Base-by-base conservation (phyloP, 2,329 filamentous ascomycete species). In the Davidsoniella australis region DNA sequence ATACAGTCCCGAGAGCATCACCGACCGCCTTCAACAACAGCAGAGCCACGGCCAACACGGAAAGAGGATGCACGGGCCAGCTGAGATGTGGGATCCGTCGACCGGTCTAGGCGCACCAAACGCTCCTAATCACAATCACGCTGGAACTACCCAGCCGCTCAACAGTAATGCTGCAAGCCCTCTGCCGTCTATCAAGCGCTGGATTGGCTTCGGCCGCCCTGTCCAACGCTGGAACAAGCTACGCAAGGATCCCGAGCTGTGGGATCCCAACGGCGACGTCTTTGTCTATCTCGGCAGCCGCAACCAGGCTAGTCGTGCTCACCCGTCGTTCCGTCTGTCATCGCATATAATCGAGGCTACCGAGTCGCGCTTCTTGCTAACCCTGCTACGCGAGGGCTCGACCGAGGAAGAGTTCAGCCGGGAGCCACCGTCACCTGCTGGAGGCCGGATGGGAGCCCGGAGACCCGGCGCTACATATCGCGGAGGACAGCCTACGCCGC, bases 251-350 rank as follows among this genome's bases (percentile, higher is more conserved):
- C 72, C 73, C 1, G 75, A 78, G 55, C 60, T 78, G 2, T 79
- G 75, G 75, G 72, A 78, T 55, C 68, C 69, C 0, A 73, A 75
- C 50, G 75, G 75, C 18, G 75, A 79, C 52, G 75, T 76, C 12
- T 61, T 78, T 8, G 66, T 79, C 1, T 78, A 69, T 57, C 66
- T 78, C 5, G 66, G 69, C 0, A 65, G 68, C 20, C 67, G 66
- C 54, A 64, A 65, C 41, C 64, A 70, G 52, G 58, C 59, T 5
- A 66, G 66, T 3, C 62, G 67, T 2, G 66, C 68, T 0, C 68
- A 68, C 36, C 70, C 73, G 2, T 76, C 73, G 2, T 72, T 79
- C 56, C 68, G 74, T 6, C 58, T 79, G 7, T 74, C 70, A 0
- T 78, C 75, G 2, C 71, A 75, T 52, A 68, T 76, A 17, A 69